Evolutionary conservation across 371 early-diverging fungal species (phyloP).

Genomic region (Rhizomucor pusillus): DNA sequence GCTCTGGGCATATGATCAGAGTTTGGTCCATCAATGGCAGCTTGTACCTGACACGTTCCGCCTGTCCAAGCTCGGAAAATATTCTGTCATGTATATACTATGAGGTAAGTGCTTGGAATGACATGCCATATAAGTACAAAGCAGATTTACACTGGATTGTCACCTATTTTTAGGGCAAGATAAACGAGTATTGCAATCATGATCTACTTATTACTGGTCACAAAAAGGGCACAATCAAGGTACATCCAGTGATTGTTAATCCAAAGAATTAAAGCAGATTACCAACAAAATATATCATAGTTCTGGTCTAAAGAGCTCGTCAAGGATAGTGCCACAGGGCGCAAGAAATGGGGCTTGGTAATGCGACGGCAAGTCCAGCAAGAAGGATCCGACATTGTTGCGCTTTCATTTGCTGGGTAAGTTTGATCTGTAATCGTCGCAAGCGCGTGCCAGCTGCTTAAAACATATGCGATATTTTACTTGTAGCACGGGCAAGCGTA

Average conservation of each 20-base stretch:
- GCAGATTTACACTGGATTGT: too few species aligned
- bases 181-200: conserved; percentile 34
- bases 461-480: too few species aligned
- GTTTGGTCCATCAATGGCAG: conserved; percentile 79
- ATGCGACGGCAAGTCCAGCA: conserved; percentile 31
- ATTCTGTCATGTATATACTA: conserved; percentile 60
- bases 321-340: conserved; percentile 22
- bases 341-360: conserved; percentile 28
- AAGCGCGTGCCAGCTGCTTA: too few species aligned
- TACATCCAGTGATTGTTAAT: conserved; percentile 1
- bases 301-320: conserved; percentile 47
- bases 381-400: conserved; percentile 32
- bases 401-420: conserved; percentile 51
- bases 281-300: conserved; percentile 7
- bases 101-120: conserved; percentile 31
- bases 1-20: conserved; percentile 56
- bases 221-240: conserved; percentile 48
- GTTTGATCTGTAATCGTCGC: neutral
- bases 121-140: too few species aligned
- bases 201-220: conserved; percentile 64
- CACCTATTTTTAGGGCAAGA: conserved; percentile 40
- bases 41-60: conserved; percentile 52
- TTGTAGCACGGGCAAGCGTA: conserved; percentile 38
- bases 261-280: neutral
- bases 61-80: conserved; percentile 55